A percentile compares a stretch with the other conserved stretches of the same genome.
phyloP scores from a whole-genome alignment of 176 grass and related monocot genomes.

The Triticum aestivum region IWGSC_CS_RefSeq_v2.1 NC_057795.1:286364561-286365060 shows the following conservation, averaged over 20 bases:
- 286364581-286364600: neutral
- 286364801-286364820: neutral
- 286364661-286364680: neutral
- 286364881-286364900: neutral
- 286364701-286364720: neutral
- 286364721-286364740: too few species aligned
- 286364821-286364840: neutral
- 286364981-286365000: neutral
- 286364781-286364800: neutral
- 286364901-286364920: neutral
- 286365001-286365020: neutral
- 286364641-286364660: neutral
- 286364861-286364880: constrained; percentile 4
- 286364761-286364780: too few species aligned
- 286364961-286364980: neutral
- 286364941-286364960: neutral
- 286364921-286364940: neutral
- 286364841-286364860: neutral
- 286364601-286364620: neutral
- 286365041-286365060: neutral
- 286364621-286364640: neutral
- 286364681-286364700: neutral
- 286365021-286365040: neutral
- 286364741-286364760: too few species aligned
- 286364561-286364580: neutral